Conservation (phyloP, 192 early-diverging fungal species). For the Glomus cerebriforme region DNA sequence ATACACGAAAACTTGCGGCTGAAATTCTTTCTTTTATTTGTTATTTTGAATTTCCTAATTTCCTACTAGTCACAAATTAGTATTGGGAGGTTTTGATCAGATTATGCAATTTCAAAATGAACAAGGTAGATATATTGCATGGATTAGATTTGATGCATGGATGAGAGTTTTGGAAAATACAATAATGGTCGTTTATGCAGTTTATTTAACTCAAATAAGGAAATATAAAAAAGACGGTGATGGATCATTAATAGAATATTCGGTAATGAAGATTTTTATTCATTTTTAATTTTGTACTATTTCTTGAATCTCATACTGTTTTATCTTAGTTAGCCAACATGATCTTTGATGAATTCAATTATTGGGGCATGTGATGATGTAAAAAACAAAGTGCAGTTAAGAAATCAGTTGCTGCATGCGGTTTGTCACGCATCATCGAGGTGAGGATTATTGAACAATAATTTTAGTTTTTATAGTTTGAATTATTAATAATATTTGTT, state of each 20-base stretch:
- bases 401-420: conserved; percentile 72
- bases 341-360: conserved; percentile 75
- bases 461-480: background rate
- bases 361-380: conserved; percentile 75
- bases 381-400: conserved; percentile 69
- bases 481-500: background rate
- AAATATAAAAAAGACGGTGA: conserved; percentile 72
- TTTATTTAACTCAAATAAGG: conserved; percentile 72
- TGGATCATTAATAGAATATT: conserved; percentile 73
- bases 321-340: conserved; percentile 63
- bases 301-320: background rate
- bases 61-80: conserved; percentile 75
- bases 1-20: conserved; percentile 70
- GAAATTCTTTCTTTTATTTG: conserved; percentile 79
- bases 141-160: too few relatives aligned
- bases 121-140: conserved; percentile 71
- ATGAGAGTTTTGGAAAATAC: conserved; percentile 70
- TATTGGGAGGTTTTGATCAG: conserved; percentile 77
- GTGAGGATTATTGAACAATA: conserved; percentile 28
- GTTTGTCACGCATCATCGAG: conserved; percentile 66
- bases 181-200: conserved; percentile 76
- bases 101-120: conserved; percentile 66
- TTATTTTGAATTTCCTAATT: conserved; percentile 71
- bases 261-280: conserved; percentile 40
- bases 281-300: too few relatives aligned